phyloP scores from a whole-genome alignment of 371 early-diverging fungal species.

The Mortierella sp. region DNA sequence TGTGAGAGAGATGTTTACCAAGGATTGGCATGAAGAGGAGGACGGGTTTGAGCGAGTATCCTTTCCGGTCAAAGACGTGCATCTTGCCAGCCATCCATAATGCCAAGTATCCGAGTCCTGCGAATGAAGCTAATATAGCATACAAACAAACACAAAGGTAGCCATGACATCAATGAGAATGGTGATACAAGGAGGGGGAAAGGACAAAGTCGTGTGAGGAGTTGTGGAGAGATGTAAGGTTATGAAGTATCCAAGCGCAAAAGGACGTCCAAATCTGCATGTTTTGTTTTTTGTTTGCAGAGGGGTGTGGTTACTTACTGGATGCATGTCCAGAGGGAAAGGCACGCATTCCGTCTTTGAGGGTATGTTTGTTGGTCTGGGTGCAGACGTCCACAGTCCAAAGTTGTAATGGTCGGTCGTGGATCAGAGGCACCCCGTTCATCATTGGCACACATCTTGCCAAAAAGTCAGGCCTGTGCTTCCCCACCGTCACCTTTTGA shows the following conservation, averaged over 20 bases:
- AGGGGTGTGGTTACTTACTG: conserved; percentile 55
- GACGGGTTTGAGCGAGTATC: conserved; percentile 73
- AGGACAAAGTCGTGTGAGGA: neutral
- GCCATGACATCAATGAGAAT: neutral
- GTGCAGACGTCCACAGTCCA: conserved; percentile 70
- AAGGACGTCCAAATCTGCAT: neutral
- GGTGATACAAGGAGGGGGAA: neutral
- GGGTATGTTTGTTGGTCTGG: conserved; percentile 57
- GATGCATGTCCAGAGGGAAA: conserved; percentile 95
- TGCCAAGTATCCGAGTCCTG: conserved; percentile 71
- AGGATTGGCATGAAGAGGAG: conserved; percentile 65
- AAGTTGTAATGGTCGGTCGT: conserved; percentile 64
- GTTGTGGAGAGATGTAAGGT: neutral
- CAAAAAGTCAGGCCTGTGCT: conserved; percentile 91
- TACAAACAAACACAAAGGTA: neutral
- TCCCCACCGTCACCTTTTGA: conserved; percentile 63
- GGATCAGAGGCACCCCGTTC: conserved; percentile 37
- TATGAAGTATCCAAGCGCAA: too few species aligned
- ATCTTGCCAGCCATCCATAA: conserved; percentile 76
- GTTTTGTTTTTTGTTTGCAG: too few species aligned
- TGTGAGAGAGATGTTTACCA: neutral
- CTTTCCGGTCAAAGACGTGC: conserved; percentile 71
- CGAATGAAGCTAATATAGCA: conserved; percentile 65
- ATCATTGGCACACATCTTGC: conserved; percentile 75
- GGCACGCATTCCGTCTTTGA: conserved; percentile 85